Base-by-base conservation (phyloP, 2,329 filamentous ascomycete species). In the Clarireedia monteithiana region DNA sequence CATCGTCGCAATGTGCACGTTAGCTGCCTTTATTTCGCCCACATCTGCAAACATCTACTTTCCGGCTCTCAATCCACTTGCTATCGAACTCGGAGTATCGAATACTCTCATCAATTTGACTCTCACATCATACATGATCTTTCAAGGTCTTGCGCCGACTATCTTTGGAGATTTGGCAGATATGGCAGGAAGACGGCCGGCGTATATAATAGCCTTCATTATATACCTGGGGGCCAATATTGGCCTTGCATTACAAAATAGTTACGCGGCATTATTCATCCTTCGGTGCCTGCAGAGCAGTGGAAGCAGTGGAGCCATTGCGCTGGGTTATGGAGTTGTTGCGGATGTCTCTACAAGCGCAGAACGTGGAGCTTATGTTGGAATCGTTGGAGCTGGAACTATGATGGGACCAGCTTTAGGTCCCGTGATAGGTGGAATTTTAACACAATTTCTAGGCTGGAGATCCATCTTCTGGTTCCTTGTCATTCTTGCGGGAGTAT, bases 301-400 rank as follows among this genome's bases (percentile, higher is more conserved):
- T 0, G 82, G 79, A 0, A 78, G 74, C 58, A 77, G 74, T 59
- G 76, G 76, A 0, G 79, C 85, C 0, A 75, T 90, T n/a, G 84
- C 88, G 0, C 74, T 94, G 1, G 82, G 81, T 0, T 86, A 80
- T 59, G 88, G 83, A 2, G 82, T 90, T 1, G 80, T 91, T 14
- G 84, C 85, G 0, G 89, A 94, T 63, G 77, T 91, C 5, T 78
- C 84, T 0, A 82, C 85, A 0, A 83, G 79, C 47, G 77, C 80
- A 0, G 86, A 92, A 68, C 75, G 89, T 62, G 89, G 88, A 2
- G 80, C 78, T 55, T 91, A 88, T 65, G 85, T 91, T 73, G 86
- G 82, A 50, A 78, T 84, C 58, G 80, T 84, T n/a, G 81, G 24
- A 79, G 86, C 67, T 79, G 83, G 61, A 49, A 64, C 62, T n/a